Evolutionary conservation across 129 eudicot genomes (phyloP).

Genomic region (Apium graveolens): DNA sequence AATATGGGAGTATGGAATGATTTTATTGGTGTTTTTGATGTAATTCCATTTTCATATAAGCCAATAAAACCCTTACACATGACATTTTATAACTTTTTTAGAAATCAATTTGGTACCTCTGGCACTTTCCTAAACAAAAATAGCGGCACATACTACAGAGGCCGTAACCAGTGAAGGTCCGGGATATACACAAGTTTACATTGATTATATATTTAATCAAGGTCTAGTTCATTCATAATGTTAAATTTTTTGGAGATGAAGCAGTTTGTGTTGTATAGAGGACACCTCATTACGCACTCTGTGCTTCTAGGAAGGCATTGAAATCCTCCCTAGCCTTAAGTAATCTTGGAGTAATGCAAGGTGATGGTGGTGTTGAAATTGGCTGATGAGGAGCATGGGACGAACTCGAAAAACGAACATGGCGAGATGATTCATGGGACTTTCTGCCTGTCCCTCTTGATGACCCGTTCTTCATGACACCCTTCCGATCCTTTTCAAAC

Average conservation of each 20-base stretch:
- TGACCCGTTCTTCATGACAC: constrained; percentile 33
- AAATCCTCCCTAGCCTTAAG: constrained; percentile 59
- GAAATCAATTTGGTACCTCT: no score
- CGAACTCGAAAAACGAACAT: constrained; percentile 62
- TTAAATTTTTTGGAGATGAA: neutral
- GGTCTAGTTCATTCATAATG: neutral
- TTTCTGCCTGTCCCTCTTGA: constrained; percentile 23
- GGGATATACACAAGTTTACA: no score
- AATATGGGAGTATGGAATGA: no score
- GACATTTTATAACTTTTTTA: no score
- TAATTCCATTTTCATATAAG: no score
- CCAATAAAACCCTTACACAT: no score
- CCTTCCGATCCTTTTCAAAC: constrained; percentile 64
- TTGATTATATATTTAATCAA: neutral
- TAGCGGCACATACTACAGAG: no score
- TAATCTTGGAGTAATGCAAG: constrained; percentile 45
- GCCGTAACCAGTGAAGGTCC: no score
- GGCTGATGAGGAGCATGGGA: constrained; percentile 22
- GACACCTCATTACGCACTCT: constrained; percentile 30
- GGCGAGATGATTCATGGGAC: constrained; percentile 39
- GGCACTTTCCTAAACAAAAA: no score
- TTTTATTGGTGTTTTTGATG: no score
- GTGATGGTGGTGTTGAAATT: constrained; percentile 27
- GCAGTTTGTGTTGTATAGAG: neutral
- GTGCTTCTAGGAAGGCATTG: constrained; percentile 66